phyloP scores from a whole-genome alignment of 805 yeast genomes.

The Allodekkera sacchari region DNA sequence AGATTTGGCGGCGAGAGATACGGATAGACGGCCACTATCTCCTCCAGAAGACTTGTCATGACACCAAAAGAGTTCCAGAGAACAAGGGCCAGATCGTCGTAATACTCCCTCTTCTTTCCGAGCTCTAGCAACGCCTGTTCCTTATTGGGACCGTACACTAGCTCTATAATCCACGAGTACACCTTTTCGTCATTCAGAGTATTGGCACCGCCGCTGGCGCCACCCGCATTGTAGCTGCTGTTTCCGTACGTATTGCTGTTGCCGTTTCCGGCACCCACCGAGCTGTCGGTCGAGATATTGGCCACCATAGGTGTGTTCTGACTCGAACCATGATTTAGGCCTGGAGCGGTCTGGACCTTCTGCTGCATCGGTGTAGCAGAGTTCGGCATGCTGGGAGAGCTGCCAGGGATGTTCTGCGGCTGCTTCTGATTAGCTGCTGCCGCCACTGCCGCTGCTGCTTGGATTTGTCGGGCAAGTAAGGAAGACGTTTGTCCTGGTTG shows the following conservation, averaged over 20 bases:
- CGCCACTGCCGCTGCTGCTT: constrained; percentile 9
- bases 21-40: constrained; percentile 86
- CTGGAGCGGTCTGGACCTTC: too few relatives aligned
- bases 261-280: too few relatives aligned
- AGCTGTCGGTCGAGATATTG: too few relatives aligned
- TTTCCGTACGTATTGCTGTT: constrained; percentile 10
- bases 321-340: too few relatives aligned
- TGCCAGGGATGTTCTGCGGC: constrained; percentile 6
- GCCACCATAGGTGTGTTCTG: too few relatives aligned
- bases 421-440: constrained; percentile 4
- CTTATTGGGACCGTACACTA: constrained; percentile 82
- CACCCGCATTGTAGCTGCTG: constrained; percentile 2
- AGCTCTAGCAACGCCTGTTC: constrained; percentile 89
- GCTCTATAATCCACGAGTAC: constrained; percentile 81
- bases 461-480: constrained; percentile 16
- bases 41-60: constrained; percentile 85
- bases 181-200: constrained; percentile 71
- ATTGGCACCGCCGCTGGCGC: not conserved
- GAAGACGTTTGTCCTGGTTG: constrained; percentile 10
- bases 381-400: not conserved
- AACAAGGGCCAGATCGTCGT: constrained; percentile 86
- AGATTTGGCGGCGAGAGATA: constrained; percentile 78
- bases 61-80: constrained; percentile 96
- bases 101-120: constrained; percentile 91
- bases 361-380: constrained; percentile 9